phyloP scores from a whole-genome alignment of 2,329 filamentous ascomycete genomes.

The Arthrocladium fulminans region DNA sequence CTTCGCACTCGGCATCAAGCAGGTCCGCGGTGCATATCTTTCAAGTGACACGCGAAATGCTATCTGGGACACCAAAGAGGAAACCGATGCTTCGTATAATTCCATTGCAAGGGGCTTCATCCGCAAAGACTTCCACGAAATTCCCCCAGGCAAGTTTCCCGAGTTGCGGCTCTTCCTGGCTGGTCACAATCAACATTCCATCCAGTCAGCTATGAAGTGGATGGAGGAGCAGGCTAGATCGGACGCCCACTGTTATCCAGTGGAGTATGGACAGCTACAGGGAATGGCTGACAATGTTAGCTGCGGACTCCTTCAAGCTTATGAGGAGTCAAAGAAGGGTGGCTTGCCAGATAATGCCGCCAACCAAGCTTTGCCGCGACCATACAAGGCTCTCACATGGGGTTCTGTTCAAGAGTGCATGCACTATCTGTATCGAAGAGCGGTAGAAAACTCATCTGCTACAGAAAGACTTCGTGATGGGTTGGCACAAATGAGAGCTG shows the following conservation, averaged over 20 bases:
- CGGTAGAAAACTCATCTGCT: constrained; percentile 65
- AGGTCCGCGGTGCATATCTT: constrained; percentile 48
- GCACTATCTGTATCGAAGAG: constrained; percentile 54
- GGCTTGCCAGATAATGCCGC: constrained; percentile 22
- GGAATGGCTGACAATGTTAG: constrained; percentile 95
- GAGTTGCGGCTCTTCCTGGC: constrained; percentile 48
- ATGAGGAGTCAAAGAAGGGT: constrained; percentile 19
- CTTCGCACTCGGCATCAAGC: constrained; percentile 44
- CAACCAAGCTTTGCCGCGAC: constrained; percentile 30
- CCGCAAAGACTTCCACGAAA: constrained; percentile 30
- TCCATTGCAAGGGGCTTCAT: constrained; percentile 47
- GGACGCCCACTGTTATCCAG: constrained; percentile 33
- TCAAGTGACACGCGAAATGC: constrained; percentile 39
- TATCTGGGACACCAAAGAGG: constrained; percentile 40
- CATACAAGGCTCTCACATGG: constrained; percentile 52
- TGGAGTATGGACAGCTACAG: constrained; percentile 69
- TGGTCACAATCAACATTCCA: constrained; percentile 50
- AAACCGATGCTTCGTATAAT: constrained; percentile 47
- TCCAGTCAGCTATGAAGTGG: constrained; percentile 42
- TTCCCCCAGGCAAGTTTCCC: constrained; percentile 30
- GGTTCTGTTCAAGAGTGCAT: constrained; percentile 51
- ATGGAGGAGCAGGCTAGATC: constrained; percentile 36
- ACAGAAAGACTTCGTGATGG: constrained; percentile 33
- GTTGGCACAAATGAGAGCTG: constrained; percentile 10
- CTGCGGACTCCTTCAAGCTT: constrained; percentile 37